Conservation (phyloP, 371 early-diverging fungal species). For the Apophysomyces sp. region DNA sequence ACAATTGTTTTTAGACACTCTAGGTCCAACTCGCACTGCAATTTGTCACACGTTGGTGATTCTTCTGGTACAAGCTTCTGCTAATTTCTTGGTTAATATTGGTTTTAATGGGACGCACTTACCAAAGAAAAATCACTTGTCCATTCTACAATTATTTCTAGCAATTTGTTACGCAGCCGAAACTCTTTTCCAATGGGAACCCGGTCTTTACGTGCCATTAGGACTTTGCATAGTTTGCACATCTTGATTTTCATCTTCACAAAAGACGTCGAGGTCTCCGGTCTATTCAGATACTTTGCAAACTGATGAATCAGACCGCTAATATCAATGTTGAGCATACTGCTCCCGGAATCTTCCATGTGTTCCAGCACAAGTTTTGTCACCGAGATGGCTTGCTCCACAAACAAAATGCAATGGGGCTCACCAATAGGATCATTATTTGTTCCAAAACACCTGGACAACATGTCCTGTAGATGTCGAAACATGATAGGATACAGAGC, state of each 20-base stretch:
- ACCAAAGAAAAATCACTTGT: constrained; percentile 76
- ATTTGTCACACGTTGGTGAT: constrained; percentile 51
- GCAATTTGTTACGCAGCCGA: constrained; percentile 76
- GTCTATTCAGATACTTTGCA: constrained; percentile 78
- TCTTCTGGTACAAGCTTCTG: constrained; percentile 49
- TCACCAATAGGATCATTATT: constrained; percentile 76
- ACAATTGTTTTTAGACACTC: constrained; percentile 86
- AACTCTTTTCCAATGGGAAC: constrained; percentile 87
- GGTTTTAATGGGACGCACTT: no score
- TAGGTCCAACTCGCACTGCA: constrained; percentile 79
- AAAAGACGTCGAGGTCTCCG: constrained; percentile 61
- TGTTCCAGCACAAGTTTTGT: constrained; percentile 84
- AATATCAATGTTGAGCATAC: constrained; percentile 76
- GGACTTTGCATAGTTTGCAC: constrained; percentile 81
- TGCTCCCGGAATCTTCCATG: constrained; percentile 68
- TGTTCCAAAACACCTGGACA: constrained; percentile 75
- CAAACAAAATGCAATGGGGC: constrained; percentile 83
- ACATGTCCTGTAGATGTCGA: constrained; percentile 74
- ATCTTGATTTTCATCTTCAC: constrained; percentile 83
- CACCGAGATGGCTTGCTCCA: constrained; percentile 87
- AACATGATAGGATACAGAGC: constrained; percentile 85
- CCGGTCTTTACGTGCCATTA: constrained; percentile 79
- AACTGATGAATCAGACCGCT: constrained; percentile 76
- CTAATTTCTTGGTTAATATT: background rate
- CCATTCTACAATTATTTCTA: constrained; percentile 87